Evolutionary conservation across 768 basidiomycete genomes (phyloP).

Genomic region (Auricularia heimuer): DNA sequence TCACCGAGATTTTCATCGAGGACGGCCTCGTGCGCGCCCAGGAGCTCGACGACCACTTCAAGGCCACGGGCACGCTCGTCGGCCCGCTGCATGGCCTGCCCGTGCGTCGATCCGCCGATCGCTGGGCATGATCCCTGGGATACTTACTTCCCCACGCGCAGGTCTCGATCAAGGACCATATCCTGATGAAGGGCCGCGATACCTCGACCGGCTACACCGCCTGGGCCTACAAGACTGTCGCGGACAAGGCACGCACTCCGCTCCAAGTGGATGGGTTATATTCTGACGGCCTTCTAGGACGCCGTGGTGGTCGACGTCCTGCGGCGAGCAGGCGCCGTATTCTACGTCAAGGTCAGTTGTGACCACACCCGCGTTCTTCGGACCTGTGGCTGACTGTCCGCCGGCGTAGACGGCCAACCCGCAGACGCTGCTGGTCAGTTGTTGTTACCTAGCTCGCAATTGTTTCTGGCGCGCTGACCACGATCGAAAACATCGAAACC

Average conservation of each 20-base stretch:
- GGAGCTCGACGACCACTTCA: slow-evolving; percentile 39
- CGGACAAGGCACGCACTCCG: slow-evolving; percentile 14
- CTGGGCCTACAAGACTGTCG: slow-evolving; percentile 30
- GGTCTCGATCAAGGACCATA: slow-evolving; percentile 32
- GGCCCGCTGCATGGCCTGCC: slow-evolving; percentile 46
- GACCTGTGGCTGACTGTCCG: background rate
- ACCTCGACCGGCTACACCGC: slow-evolving; percentile 25
- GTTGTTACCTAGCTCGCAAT: slow-evolving; percentile 14
- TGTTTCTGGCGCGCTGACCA: slow-evolving; percentile 1
- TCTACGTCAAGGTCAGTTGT: slow-evolving; percentile 26
- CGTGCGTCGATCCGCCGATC: slow-evolving; percentile 10
- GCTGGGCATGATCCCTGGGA: background rate
- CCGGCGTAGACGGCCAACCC: slow-evolving; percentile 31
- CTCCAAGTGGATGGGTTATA: background rate
- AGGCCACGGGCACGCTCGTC: slow-evolving; percentile 35
- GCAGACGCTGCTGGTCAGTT: slow-evolving; percentile 38
- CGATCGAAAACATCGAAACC: background rate
- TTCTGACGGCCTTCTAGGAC: slow-evolving; percentile 15
- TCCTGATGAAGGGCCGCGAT: slow-evolving; percentile 34
- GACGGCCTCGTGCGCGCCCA: slow-evolving; percentile 38
- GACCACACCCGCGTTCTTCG: background rate
- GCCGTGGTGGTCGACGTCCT: slow-evolving; percentile 37
- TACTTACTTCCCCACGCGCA: background rate
- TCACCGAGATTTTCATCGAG: slow-evolving; percentile 42
- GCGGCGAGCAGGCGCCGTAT: slow-evolving; percentile 34